phyloP scores from a whole-genome alignment of 164 flowering plant genomes.

The Buxus sempervirens region DNA sequence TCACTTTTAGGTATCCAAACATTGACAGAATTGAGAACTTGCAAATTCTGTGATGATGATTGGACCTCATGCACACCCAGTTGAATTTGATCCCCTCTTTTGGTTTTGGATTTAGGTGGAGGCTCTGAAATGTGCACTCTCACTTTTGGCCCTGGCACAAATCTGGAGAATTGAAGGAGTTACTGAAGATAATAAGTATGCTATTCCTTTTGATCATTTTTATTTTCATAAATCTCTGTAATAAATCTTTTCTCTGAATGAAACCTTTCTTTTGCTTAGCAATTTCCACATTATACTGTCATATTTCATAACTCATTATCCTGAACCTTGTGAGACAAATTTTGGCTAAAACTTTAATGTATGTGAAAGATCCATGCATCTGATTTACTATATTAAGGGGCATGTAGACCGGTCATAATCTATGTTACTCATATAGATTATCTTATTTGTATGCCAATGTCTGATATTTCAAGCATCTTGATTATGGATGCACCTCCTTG shows the following conservation, averaged over 20 bases:
- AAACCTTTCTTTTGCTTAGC: too few relatives aligned
- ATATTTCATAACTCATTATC: not conserved
- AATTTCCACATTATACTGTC: not conserved
- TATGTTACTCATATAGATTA: too few relatives aligned
- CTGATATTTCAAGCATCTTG: too few relatives aligned
- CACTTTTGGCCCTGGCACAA: slow-evolving; percentile 68
- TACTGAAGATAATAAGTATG: slow-evolving; percentile 85
- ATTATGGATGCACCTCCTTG: too few relatives aligned
- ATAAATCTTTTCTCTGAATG: too few relatives aligned
- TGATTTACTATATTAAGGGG: too few relatives aligned
- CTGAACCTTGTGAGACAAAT: not conserved
- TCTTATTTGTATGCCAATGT: too few relatives aligned
- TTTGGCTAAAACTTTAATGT: too few relatives aligned
- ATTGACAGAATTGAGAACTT: not conserved
- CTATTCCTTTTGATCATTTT: not conserved
- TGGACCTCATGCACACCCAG: not conserved
- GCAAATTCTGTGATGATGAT: not conserved
- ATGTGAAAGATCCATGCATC: too few relatives aligned
- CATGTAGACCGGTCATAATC: too few relatives aligned
- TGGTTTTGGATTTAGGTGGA: slow-evolving; percentile 58
- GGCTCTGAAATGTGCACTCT: slow-evolving; percentile 79
- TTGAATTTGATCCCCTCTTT: not conserved
- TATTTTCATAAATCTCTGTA: too few relatives aligned
- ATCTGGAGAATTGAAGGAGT: slow-evolving; percentile 85
- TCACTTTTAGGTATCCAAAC: too few relatives aligned